Evolutionary conservation across 83 land plant genomes (phyloP), one percentile per base, ranked within the genome.

Genomic region (Diphasiastrum complanatum): DNA sequence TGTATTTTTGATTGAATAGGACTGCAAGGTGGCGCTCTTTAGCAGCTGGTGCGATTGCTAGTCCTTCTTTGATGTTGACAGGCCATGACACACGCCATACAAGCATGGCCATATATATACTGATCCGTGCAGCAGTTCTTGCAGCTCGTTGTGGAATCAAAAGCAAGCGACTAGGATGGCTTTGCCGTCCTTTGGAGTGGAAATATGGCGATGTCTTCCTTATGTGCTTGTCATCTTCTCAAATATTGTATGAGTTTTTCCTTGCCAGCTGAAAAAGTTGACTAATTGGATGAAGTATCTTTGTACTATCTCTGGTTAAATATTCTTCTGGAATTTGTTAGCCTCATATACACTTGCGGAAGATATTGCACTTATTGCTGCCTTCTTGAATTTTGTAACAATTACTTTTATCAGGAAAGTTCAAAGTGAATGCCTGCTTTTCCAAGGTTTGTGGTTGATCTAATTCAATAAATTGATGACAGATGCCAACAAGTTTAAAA

Each of bases 111-210:
- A 72, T 92, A 26, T 92, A 92, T 50, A 88, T 92, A 32, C 70
- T 92, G 0, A 77, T 88, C 81, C 87, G 97, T 4, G 97, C 97
- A 60, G 79, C 85, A 33, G 97, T 92, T 2, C 68, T 92, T 60
- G 97, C 97, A 32, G 76, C 95, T 8, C 87, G 97, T 5, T 92
- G 97, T 72, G 97, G 97, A 24, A 83, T 92, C 16, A 92, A 88
- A 60, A 92, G 91, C 55, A 68, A 83, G 36, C 51, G 80, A 38
- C 71, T 83, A 66, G 96, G 97, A 43, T 61, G 68, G 43, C 57
- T 87, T 28, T 92, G 81, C 66, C 83, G 80, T 47, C 97, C 97
- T 24, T 67, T 92, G 35, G 74, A 87, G 26, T 92, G 97, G 97
- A 55, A 76, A 45, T 77, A 88, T 78, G 97, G 97, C 36, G 97